Evolutionary conservation across 2,329 filamentous ascomycete genomes (phyloP).

Genomic region (Colletotrichum sp.): DNA sequence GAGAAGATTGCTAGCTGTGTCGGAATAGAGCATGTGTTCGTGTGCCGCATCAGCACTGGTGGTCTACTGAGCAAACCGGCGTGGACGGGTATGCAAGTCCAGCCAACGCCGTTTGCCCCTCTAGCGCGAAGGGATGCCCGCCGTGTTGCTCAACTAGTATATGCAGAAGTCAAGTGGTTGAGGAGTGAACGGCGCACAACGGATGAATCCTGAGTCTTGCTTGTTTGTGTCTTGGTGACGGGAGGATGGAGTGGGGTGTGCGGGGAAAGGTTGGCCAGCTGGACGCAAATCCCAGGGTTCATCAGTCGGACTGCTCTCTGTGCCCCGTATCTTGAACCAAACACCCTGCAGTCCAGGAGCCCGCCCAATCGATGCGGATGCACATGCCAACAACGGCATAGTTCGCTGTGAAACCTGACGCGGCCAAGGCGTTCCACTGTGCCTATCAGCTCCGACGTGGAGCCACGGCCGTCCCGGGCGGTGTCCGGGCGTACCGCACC

Average conservation of each 20-base stretch:
- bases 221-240: not conserved
- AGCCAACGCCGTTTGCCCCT: not conserved
- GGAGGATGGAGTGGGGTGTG: not conserved
- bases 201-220: not conserved
- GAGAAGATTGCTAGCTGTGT: not conserved
- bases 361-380: slow-evolving; percentile 17
- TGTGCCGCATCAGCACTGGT: not conserved
- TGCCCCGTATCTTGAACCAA: not conserved
- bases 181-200: not conserved
- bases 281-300: not conserved
- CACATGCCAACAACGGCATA: slow-evolving; percentile 22
- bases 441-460: slow-evolving; percentile 18
- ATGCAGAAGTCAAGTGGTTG: slow-evolving; percentile 1
- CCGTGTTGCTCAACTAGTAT: not conserved
- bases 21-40: slow-evolving; percentile 8
- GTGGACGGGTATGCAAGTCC: slow-evolving; percentile 12
- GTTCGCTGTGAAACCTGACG: slow-evolving; percentile 4
- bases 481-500: slow-evolving; percentile 9
- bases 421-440: slow-evolving; percentile 8
- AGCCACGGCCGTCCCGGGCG: slow-evolving; percentile 4
- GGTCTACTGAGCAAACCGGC: not conserved
- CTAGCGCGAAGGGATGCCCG: not conserved
- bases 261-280: not conserved
- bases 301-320: not conserved
- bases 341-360: not conserved